Conservation (phyloP, 805 yeast species). For the Ogataea wickerhamii region DNA sequence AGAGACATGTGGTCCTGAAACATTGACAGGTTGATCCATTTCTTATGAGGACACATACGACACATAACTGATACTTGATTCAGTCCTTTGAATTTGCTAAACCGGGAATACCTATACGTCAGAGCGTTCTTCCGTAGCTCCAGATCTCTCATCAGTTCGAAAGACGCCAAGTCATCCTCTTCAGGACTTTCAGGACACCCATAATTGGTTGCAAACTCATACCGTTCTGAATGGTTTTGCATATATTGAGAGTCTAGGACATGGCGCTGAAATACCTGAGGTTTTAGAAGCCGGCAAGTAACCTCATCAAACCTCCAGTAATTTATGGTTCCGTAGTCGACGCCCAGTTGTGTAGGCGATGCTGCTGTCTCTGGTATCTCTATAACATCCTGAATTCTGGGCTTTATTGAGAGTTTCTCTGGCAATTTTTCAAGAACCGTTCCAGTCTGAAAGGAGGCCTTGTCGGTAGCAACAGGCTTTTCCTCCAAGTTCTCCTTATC, state of each 20-base stretch:
- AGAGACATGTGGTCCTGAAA: slow-evolving; percentile 20
- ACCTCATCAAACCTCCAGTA: slow-evolving; percentile 9
- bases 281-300: slow-evolving; percentile 8
- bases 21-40: slow-evolving; percentile 16
- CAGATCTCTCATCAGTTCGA: slow-evolving; percentile 4
- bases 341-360: not conserved
- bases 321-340: slow-evolving; percentile 3
- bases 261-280: slow-evolving; percentile 21
- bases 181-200: slow-evolving; percentile 20
- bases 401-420: not conserved
- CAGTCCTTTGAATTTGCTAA: not conserved
- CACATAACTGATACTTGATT: slow-evolving; percentile 12
- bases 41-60: slow-evolving; percentile 20
- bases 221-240: slow-evolving; percentile 1
- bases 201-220: slow-evolving; percentile 2
- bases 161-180: slow-evolving; percentile 3
- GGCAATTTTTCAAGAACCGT: not conserved
- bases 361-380: not conserved
- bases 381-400: not conserved
- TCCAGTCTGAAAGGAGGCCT: not conserved
- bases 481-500: not conserved
- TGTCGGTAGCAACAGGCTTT: not conserved
- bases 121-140: slow-evolving; percentile 10
- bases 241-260: slow-evolving; percentile 3
- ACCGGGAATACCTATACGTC: slow-evolving; percentile 12